A percentile compares a stretch with the other conserved stretches of the same genome.
phyloP scores from a whole-genome alignment of 2,329 filamentous ascomycete genomes.

The Colletotrichum gloeosporioides region DNA sequence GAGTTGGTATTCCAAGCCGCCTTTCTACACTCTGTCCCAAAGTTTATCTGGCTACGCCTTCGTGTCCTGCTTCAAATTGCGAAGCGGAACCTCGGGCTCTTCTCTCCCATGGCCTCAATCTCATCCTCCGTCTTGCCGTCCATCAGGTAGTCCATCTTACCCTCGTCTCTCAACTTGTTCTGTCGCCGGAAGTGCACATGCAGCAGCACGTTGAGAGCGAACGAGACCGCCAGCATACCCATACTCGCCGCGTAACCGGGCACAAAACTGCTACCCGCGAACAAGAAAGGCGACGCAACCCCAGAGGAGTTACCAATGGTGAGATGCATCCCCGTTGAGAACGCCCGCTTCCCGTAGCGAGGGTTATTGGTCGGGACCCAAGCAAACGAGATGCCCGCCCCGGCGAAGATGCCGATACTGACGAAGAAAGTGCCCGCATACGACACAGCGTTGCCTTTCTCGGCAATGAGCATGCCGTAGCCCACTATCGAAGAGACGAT shows the following conservation, averaged over 20 bases:
- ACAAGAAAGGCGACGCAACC: slow-evolving; percentile 67
- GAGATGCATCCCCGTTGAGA: slow-evolving; percentile 16
- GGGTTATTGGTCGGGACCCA: slow-evolving; percentile 21
- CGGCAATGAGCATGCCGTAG: slow-evolving; percentile 7
- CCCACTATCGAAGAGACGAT: neutral
- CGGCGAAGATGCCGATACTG: slow-evolving; percentile 36
- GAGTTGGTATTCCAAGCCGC: too few relatives aligned
- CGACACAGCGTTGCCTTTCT: neutral
- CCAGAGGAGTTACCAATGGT: slow-evolving; percentile 47
- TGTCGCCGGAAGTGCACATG: slow-evolving; percentile 34
- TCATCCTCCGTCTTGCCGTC: slow-evolving; percentile 46
- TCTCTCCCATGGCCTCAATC: slow-evolving; percentile 47
- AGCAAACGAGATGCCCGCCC: slow-evolving; percentile 9
- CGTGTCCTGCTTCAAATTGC: slow-evolving; percentile 2
- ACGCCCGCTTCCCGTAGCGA: slow-evolving; percentile 21
- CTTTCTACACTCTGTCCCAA: too few relatives aligned
- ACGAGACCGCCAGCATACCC: slow-evolving; percentile 46
- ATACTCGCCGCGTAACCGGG: slow-evolving; percentile 58
- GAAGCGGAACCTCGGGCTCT: slow-evolving; percentile 37
- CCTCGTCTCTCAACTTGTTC: slow-evolving; percentile 40
- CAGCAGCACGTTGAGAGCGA: slow-evolving; percentile 31
- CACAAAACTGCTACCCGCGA: slow-evolving; percentile 46
- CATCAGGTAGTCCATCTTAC: slow-evolving; percentile 43
- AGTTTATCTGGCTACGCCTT: too few relatives aligned
- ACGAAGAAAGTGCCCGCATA: slow-evolving; percentile 57